Evolutionary conservation across 2,329 filamentous ascomycete genomes (phyloP), one percentile per base, ranked within the genome.

Genomic region (Trichoderma koningiopsis): DNA sequence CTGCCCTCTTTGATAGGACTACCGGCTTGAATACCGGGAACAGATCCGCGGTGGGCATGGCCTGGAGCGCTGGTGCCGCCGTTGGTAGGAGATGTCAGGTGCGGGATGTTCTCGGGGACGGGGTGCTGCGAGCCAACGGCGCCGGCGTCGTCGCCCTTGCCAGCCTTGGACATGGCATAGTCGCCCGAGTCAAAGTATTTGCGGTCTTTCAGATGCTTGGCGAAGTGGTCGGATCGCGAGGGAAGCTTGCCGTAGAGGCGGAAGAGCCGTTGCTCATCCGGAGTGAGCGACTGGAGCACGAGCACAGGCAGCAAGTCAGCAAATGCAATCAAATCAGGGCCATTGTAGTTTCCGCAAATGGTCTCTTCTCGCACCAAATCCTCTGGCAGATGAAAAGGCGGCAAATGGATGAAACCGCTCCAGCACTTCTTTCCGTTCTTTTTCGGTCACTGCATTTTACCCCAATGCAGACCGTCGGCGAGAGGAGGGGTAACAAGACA

Each of bases 121-220:
- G 96, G 96, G 81, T 99, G 96, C 83, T 97, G 91, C 77, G 93
- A 94, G 77, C 96, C 96, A 77, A 99, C 93, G 77, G 91, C 91
- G 78, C 95, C 97, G 71, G 97, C 93, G 78, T 96, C 95, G 77
- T 94, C 92, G 80, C 93, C 94, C 84, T 98, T 98, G 82, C 96
- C 96, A 70, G 96, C 96, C 85, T 97, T 97, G 81, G 92, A 95
- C 83, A 97, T 92, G 78, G 94, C 94, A 77, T 97, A 97, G 84
- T 97, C 94, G 78, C 94, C 94, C 71, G 92, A 96, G 85, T 97
- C 94, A 82, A 97, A 97, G 85, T 97, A 97, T 85, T 97, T 99
- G 85, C 96, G 94, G 81, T 98, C 96, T 88, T 97, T 97, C 79
- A 98, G 89, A 80, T 98, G 97, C 86, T 98, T 98, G 86, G 96